Percentiles rank a stretch among this genome's conserved stretches.
These are phyloP conservation scores for Rugosomyces carneus DNA, from an alignment of 1,284 basidiomycete genomes.

Conservation along the genomic window DNA sequence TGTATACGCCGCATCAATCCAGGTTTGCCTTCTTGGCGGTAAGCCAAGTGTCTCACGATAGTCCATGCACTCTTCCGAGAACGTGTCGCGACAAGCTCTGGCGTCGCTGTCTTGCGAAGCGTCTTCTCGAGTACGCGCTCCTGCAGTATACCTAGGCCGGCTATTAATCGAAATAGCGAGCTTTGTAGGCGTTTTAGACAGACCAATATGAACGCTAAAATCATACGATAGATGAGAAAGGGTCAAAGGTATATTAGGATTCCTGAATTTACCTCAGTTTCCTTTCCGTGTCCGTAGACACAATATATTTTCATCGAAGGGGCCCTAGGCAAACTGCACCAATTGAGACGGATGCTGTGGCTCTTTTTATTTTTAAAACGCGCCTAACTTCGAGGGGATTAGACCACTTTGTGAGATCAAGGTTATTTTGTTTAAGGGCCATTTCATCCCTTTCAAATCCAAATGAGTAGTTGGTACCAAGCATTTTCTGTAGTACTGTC, in stretches of 20 bases:
- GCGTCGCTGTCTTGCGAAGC: conserved; percentile 39
- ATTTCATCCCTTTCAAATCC: conserved; percentile 82
- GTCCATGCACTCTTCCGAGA: conserved; percentile 37
- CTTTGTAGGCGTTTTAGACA: neutral
- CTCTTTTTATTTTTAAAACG: neutral
- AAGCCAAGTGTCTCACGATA: conserved; percentile 48
- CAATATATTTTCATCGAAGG: conserved; percentile 94
- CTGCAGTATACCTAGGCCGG: conserved; percentile 59
- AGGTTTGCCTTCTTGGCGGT: conserved; percentile 57
- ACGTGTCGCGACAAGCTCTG: conserved; percentile 30
- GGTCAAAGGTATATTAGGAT: neutral
- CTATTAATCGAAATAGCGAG: neutral
- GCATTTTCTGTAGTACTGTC: conserved; percentile 65
- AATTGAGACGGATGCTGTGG: neutral
- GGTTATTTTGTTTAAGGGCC: conserved; percentile 58
- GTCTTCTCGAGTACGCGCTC: conserved; percentile 65
- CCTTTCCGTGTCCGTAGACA: conserved; percentile 93
- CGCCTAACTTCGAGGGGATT: conserved; percentile 90
- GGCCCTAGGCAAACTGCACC: conserved; percentile 67
- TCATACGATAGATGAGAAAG: neutral
- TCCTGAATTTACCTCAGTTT: conserved; percentile 71
- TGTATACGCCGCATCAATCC: conserved; percentile 82
- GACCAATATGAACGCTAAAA: conserved; percentile 73
- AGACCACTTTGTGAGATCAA: conserved; percentile 83
- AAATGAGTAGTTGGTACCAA: conserved; percentile 86